These are phyloP conservation scores for Aspergillus sclerotiicarbonarius DNA, from an alignment of 495 filamentous ascomycete genomes.

Conservation along the genomic window DNA sequence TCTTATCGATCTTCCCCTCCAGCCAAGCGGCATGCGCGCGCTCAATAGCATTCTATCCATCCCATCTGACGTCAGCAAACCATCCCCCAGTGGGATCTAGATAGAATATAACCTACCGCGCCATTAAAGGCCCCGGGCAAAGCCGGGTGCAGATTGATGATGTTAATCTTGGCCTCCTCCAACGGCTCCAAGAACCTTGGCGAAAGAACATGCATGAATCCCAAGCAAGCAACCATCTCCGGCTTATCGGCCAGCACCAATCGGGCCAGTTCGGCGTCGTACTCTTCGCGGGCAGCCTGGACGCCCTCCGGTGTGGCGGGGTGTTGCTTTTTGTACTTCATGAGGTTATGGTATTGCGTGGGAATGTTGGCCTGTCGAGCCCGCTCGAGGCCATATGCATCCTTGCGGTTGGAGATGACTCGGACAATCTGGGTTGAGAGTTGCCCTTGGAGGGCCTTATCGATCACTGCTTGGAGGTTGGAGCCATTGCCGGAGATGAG, in stretches of 20 bases:
- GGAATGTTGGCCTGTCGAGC: constrained; percentile 70
- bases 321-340: constrained; percentile 60
- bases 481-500: constrained; percentile 79
- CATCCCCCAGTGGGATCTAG: not conserved
- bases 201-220: constrained; percentile 59
- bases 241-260: constrained; percentile 67
- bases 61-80: not conserved
- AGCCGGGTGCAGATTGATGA: constrained; percentile 89
- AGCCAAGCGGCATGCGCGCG: constrained; percentile 74
- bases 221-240: constrained; percentile 64
- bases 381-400: constrained; percentile 74
- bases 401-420: constrained; percentile 79
- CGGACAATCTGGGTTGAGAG: constrained; percentile 68
- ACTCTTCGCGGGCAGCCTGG: constrained; percentile 58
- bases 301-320: constrained; percentile 42
- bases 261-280: constrained; percentile 77
- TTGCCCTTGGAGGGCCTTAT: constrained; percentile 54
- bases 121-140: constrained; percentile 76
- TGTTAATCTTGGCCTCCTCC: constrained; percentile 53
- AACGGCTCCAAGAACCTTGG: constrained; percentile 66
- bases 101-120: constrained; percentile 42
- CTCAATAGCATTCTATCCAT: constrained; percentile 61
- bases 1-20: constrained; percentile 69
- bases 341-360: constrained; percentile 82
- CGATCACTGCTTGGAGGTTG: constrained; percentile 89